Conservation (phyloP, 2,329 filamentous ascomycete species). For the Sclerotinia nivalis region DNA sequence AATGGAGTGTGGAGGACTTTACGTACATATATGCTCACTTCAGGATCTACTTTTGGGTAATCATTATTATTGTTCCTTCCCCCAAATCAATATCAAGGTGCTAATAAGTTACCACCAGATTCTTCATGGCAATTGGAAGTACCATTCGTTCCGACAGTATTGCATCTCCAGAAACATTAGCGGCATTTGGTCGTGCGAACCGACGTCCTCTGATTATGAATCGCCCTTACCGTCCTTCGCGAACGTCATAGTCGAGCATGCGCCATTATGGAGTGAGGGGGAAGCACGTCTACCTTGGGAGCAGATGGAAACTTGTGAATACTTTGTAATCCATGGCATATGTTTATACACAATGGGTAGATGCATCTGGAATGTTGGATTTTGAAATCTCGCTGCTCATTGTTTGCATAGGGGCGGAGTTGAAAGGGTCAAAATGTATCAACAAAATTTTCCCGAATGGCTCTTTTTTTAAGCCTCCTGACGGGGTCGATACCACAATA, state of each 20-base stretch:
- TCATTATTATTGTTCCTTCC: slow-evolving; percentile 31
- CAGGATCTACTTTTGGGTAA: slow-evolving; percentile 94
- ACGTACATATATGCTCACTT: slow-evolving; percentile 95
- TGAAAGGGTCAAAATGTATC: slow-evolving; percentile 13
- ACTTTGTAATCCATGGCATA: slow-evolving; percentile 7
- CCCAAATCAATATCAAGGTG: not conserved
- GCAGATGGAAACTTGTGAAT: not conserved
- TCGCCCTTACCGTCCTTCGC: slow-evolving; percentile 31
- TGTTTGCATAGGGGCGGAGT: slow-evolving; percentile 18
- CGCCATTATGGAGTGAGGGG: not conserved
- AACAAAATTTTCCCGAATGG: slow-evolving; percentile 7
- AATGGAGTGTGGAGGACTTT: slow-evolving; percentile 93
- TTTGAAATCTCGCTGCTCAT: slow-evolving; percentile 16
- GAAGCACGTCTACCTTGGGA: not conserved
- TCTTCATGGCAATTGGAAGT: slow-evolving; percentile 99
- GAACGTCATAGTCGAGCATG: not conserved
- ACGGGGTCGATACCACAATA: slow-evolving; percentile 10
- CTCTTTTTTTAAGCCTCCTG: slow-evolving; percentile 9
- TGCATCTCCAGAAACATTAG: slow-evolving; percentile 66
- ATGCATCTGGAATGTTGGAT: not conserved
- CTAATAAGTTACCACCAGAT: slow-evolving; percentile 49
- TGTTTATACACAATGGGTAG: slow-evolving; percentile 8
- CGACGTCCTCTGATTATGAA: slow-evolving; percentile 69
- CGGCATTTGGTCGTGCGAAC: slow-evolving; percentile 74
- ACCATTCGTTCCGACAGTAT: slow-evolving; percentile 86